Base-by-base conservation (phyloP, 371 early-diverging fungal genomes). In the Mucor plumbeus region DNA sequence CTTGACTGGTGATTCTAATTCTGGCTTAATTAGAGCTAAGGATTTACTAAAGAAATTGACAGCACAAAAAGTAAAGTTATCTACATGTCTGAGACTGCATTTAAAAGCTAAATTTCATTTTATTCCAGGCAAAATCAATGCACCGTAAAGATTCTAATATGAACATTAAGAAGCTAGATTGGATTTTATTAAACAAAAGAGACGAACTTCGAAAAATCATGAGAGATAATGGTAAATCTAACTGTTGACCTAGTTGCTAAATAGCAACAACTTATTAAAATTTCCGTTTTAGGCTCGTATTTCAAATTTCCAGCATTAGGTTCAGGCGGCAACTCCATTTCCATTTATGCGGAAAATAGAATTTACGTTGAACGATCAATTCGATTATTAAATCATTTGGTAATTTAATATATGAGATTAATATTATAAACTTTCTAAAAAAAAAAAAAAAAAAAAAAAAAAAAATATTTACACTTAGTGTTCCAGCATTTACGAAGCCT, bases 291-390 rank as follows among this genome's bases (percentile, higher is more conserved):
- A 83, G 83, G 86, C 38, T 83, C 86, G 1, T 85, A 76, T 59
- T 78, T 94, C 56, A 74, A 78, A 21, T 81, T 92, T 36, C 93
- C 94, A 9, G 69, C 82, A 0, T 64, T 92, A 35, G 93, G 92
- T 3, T 85, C 85, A 43, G 79, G 81, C 2, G 67, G 70, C 21
- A 83, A 79, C 48, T 74, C 79, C 9, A 77, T 90, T 43, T 79
- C 81, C 19, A 83, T 88, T 36, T 85, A 81, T 69, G 94, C 92
- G 26, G 90, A 90, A 67, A 87, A 90, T 63, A 69, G 79, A 31
- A 88, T 91, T n/a, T 90, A 90, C 71, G 86, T 91, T 14, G 90
- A 90, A 61, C 80, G 94, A 15, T 88, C 92, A 9, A 77, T 91
- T 34, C 82, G 91, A 21, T 85, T 89, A 1, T 67, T 94, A 21